Conservation (phyloP, 2,329 filamentous ascomycete genomes). For the Metarhizium robertsii region DNA sequence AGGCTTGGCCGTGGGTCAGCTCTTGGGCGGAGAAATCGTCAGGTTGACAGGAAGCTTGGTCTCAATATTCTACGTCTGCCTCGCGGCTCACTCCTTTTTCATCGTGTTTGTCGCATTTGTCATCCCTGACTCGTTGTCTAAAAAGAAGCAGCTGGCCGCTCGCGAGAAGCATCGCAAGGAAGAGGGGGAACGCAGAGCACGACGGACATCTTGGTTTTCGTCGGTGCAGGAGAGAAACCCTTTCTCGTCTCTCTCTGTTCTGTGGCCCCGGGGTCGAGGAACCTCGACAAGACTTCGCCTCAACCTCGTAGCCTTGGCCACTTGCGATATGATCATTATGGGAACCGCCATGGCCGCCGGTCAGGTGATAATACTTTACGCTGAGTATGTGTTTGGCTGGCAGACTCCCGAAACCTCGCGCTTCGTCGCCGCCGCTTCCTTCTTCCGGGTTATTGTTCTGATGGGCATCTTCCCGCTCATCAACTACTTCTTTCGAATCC, state of each 20-base stretch:
- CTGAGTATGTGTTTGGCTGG: constrained; percentile 74
- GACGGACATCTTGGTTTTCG: constrained; percentile 18
- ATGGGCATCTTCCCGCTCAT: constrained; percentile 66
- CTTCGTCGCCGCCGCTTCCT: constrained; percentile 74
- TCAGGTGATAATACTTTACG: constrained; percentile 77
- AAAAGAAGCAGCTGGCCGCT: constrained; percentile 59
- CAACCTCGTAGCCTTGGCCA: constrained; percentile 74
- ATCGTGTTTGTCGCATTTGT: constrained; percentile 60
- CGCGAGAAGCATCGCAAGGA: constrained; percentile 54
- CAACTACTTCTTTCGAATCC: constrained; percentile 62
- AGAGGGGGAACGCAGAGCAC: constrained; percentile 25
- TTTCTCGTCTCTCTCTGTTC: constrained; percentile 65
- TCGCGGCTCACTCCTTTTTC: constrained; percentile 66
- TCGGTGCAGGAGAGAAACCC: constrained; percentile 49
- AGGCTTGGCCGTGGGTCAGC: constrained; percentile 80
- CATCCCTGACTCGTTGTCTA: constrained; percentile 77
- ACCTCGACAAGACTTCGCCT: constrained; percentile 52
- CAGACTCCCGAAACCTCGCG: constrained; percentile 67
- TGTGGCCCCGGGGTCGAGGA: constrained; percentile 62
- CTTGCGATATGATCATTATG: constrained; percentile 74
- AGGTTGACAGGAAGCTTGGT: constrained; percentile 65
- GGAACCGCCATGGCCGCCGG: constrained; percentile 73
- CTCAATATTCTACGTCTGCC: constrained; percentile 73
- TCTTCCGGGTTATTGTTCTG: constrained; percentile 65
- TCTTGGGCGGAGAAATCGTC: constrained; percentile 72